A percentile compares a stretch with the other conserved stretches of the same genome.
These are phyloP conservation scores for Didymella lethalis DNA, from an alignment of 2,329 filamentous ascomycete genomes.

Conservation along the genomic window DNA sequence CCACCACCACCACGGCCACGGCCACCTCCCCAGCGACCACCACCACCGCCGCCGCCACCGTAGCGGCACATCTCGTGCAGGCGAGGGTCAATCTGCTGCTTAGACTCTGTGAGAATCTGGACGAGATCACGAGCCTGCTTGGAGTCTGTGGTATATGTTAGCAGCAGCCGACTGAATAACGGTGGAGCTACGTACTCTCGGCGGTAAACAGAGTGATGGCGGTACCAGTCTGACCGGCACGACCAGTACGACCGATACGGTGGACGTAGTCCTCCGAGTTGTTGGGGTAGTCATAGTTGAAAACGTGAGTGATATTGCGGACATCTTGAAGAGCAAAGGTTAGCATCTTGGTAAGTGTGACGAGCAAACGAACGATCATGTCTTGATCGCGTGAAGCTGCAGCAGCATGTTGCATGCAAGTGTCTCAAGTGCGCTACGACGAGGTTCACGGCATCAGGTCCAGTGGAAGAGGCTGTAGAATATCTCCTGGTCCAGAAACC, in stretches of 20 bases:
- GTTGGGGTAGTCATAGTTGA: conserved; percentile 99
- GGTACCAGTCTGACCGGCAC: conserved; percentile 86
- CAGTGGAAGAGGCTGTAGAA: conserved; percentile 58
- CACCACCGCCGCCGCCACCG: conserved; percentile 80
- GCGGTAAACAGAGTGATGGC: conserved; percentile 99
- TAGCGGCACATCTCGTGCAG: conserved; percentile 96
- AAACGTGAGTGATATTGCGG: conserved; percentile 99
- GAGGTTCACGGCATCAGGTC: conserved; percentile 54
- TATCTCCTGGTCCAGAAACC: conserved; percentile 71
- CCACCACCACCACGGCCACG: conserved; percentile 75
- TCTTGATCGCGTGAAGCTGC: conserved; percentile 67
- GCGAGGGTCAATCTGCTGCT: conserved; percentile 96
- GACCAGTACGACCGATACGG: conserved; percentile 73
- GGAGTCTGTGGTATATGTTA: conserved; percentile 54
- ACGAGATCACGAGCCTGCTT: conserved; percentile 91
- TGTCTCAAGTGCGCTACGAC: conserved; percentile 63
- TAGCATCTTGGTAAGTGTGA: conserved; percentile 68
- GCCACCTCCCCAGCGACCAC: conserved; percentile 71
- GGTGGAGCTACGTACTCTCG: conserved; percentile 78
- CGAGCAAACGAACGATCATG: conserved; percentile 59
- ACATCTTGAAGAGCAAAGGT: conserved; percentile 90
- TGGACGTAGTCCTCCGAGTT: conserved; percentile 77
- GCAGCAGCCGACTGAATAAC: conserved; percentile 15
- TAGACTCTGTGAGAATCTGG: conserved; percentile 89
- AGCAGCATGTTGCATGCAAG: conserved; percentile 62